phyloP scores from a whole-genome alignment of 352 stramenopile genomes.

The Pythium volutum region DNA sequence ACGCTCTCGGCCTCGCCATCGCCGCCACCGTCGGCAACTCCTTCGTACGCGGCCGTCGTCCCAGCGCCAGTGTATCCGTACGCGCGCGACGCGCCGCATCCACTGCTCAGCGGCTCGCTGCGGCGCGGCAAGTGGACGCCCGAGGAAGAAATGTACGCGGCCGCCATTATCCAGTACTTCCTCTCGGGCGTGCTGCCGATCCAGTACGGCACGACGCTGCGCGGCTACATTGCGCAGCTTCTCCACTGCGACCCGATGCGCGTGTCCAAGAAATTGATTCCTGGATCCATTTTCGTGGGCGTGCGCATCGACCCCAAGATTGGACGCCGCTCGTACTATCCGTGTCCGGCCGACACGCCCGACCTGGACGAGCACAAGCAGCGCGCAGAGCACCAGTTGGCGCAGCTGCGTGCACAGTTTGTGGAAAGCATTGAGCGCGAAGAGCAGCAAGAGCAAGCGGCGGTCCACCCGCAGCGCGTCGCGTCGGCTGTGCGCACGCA shows the following conservation, averaged over 20 bases:
- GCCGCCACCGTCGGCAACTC: neutral
- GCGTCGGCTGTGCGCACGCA: neutral
- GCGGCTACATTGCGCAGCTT: slow-evolving; percentile 66
- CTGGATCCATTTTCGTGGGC: slow-evolving; percentile 52
- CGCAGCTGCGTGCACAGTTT: slow-evolving; percentile 40
- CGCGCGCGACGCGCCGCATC: neutral
- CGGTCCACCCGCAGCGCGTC: neutral
- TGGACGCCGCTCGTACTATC: slow-evolving; percentile 63
- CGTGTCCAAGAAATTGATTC: slow-evolving; percentile 78
- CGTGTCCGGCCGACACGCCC: slow-evolving; percentile 45
- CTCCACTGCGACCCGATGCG: slow-evolving; percentile 76
- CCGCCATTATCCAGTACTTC: slow-evolving; percentile 70
- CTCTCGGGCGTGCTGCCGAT: slow-evolving; percentile 57
- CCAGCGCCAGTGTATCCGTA: slow-evolving; percentile 17
- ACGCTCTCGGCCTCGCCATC: slow-evolving; percentile 2
- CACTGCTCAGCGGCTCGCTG: slow-evolving; percentile 28
- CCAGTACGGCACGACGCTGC: slow-evolving; percentile 68
- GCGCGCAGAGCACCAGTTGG: slow-evolving; percentile 38
- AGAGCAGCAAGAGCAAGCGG: slow-evolving; percentile 22
- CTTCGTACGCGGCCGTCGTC: neutral
- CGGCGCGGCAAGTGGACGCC: slow-evolving; percentile 73
- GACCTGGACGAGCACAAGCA: slow-evolving; percentile 38
- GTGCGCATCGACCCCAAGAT: slow-evolving; percentile 78
- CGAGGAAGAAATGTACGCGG: slow-evolving; percentile 62
- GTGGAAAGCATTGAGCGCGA: slow-evolving; percentile 65